Evolutionary conservation across 495 filamentous ascomycete species (phyloP).

Genomic region (Thermothielavioides terrestris): DNA sequence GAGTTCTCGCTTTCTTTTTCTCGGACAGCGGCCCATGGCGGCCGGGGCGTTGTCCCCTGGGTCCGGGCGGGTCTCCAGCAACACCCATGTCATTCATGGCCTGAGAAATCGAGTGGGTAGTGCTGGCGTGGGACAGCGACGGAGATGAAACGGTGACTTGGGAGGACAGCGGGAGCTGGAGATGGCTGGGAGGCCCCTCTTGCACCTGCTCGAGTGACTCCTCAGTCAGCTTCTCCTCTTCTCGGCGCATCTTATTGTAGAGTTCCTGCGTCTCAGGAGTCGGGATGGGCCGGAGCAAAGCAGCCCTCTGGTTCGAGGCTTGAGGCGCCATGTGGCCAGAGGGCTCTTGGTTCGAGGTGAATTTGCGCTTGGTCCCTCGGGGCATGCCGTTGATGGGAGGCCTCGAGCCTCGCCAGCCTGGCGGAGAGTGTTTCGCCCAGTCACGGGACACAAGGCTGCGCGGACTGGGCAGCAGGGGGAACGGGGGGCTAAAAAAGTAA

Average conservation of each 20-base stretch:
- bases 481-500: too few species aligned
- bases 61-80: not conserved
- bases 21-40: slow-evolving; percentile 16
- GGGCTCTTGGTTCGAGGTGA: not conserved
- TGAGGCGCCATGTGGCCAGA: not conserved
- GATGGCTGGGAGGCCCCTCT: not conserved
- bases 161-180: slow-evolving; percentile 11
- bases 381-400: not conserved
- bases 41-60: slow-evolving; percentile 4
- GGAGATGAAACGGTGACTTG: slow-evolving; percentile 11
- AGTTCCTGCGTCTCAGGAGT: slow-evolving; percentile 27
- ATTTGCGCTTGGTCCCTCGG: not conserved
- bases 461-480: too few species aligned
- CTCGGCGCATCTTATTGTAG: slow-evolving; percentile 22
- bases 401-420: not conserved
- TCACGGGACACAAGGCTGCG: too few species aligned
- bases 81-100: slow-evolving; percentile 1
- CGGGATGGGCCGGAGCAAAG: not conserved
- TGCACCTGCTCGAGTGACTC: not conserved
- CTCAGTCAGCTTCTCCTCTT: not conserved
- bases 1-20: slow-evolving; percentile 10
- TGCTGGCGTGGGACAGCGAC: slow-evolving; percentile 12
- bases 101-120: slow-evolving; percentile 6
- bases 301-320: not conserved
- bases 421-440: not conserved